Conservation (phyloP, 768 basidiomycete genomes). For the Leccinum aurantiacum region DNA sequence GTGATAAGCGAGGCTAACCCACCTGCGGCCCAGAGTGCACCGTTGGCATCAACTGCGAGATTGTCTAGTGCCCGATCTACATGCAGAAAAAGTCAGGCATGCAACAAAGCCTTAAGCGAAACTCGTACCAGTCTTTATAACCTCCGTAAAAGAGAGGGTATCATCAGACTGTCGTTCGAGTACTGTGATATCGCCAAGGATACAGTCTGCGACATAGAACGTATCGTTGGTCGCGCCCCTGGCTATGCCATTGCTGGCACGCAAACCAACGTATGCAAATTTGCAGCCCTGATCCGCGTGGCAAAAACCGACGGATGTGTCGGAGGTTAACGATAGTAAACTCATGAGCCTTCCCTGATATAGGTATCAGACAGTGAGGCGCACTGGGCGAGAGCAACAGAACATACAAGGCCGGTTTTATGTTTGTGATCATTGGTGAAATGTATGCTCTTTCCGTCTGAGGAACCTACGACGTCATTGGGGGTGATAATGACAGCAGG, state of each 20-base stretch:
- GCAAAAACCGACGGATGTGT: conserved; percentile 64
- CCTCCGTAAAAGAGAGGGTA: conserved; percentile 53
- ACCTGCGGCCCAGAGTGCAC: conserved; percentile 66
- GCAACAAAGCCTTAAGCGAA: conserved; percentile 5
- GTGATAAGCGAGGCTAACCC: conserved; percentile 9
- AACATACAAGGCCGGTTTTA: conserved; percentile 55
- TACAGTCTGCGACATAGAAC: conserved; percentile 54
- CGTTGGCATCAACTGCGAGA: conserved; percentile 55
- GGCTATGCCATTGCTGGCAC: conserved; percentile 62
- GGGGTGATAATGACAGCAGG: conserved; percentile 54
- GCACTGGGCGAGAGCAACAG: background rate
- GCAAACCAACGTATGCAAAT: conserved; percentile 50
- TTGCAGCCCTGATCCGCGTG: conserved; percentile 61
- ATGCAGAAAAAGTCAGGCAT: conserved; percentile 5
- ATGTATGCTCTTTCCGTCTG: conserved; percentile 63
- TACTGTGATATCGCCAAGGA: conserved; percentile 48
- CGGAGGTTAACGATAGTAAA: conserved; percentile 34
- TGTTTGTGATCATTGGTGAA: conserved; percentile 66
- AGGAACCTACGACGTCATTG: conserved; percentile 68
- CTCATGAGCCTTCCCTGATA: conserved; percentile 24
- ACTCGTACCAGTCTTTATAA: conserved; percentile 49
- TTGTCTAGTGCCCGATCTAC: conserved; percentile 61
- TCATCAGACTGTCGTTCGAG: conserved; percentile 61
- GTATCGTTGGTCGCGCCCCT: conserved; percentile 52
- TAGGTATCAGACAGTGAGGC: background rate